A percentile compares a stretch with the other conserved stretches of the same genome.
These are phyloP conservation scores for Allium sativum DNA, from an alignment of 106 monocot species.

Conservation along the genomic window DNA sequence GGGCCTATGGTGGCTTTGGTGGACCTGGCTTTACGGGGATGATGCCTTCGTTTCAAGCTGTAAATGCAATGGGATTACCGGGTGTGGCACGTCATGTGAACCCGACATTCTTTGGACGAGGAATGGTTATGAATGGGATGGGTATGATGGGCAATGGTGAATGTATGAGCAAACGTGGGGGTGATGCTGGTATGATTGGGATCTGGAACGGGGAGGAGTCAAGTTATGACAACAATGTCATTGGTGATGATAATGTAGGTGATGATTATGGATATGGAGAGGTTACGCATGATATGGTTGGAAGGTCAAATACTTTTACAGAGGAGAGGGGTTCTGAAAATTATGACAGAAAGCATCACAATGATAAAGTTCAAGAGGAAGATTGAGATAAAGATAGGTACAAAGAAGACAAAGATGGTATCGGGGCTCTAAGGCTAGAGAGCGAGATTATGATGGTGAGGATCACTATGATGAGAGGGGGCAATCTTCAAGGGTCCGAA, in stretches of 20 bases:
- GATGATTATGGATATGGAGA: constrained; percentile 59
- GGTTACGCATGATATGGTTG: constrained; percentile 37
- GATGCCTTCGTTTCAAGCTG: constrained; percentile 41
- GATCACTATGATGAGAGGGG: constrained; percentile 27
- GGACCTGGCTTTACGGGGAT: constrained; percentile 51
- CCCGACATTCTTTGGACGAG: constrained; percentile 59
- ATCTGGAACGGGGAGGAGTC: constrained; percentile 42
- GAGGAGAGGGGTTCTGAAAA: constrained; percentile 41
- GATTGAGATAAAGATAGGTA: constrained; percentile 13
- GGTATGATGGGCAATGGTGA: constrained; percentile 23
- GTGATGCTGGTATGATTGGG: constrained; percentile 26
- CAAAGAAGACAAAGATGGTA: constrained; percentile 39
- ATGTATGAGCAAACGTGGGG: constrained; percentile 56
- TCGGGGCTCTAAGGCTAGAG: constrained; percentile 38
- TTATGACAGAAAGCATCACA: constrained; percentile 40
- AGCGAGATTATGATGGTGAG: constrained; percentile 29
- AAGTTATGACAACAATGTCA: constrained; percentile 13
- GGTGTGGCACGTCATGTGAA: constrained; percentile 71
- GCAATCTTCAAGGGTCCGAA: constrained; percentile 43
- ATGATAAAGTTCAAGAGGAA: constrained; percentile 30
- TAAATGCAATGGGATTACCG: constrained; percentile 24
- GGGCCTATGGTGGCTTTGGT: constrained; percentile 49
- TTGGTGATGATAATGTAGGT: constrained; percentile 45
- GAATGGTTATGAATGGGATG: constrained; percentile 39
- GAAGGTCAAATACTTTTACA: constrained; percentile 27